phyloP scores from a whole-genome alignment of 768 basidiomycete genomes.

The Paxillus rubicundulus region DNA sequence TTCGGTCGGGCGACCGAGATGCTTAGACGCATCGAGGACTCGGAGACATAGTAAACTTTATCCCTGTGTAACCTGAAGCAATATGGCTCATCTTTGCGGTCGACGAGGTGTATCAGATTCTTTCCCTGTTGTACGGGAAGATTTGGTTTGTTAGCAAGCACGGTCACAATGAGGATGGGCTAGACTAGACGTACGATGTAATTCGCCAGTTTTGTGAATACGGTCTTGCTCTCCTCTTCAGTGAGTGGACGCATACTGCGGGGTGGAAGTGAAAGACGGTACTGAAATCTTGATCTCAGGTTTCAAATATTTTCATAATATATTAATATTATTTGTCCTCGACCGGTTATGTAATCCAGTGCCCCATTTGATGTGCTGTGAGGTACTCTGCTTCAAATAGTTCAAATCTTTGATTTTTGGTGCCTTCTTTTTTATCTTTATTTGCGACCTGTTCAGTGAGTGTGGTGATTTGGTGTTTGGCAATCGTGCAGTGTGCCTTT shows the following conservation, averaged over 20 bases:
- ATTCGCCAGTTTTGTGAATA: constrained; percentile 96
- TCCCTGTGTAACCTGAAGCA: constrained; percentile 96
- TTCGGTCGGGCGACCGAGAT: constrained; percentile 92
- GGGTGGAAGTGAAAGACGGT: constrained; percentile 11
- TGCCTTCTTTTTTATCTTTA: too few relatives aligned
- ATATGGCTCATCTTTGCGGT: constrained; percentile 90
- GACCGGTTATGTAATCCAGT: too few relatives aligned
- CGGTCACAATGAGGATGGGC: not conserved
- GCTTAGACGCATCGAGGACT: constrained; percentile 88
- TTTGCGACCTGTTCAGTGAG: too few relatives aligned
- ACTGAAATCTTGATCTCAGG: not conserved
- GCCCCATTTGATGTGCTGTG: too few relatives aligned
- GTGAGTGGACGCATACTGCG: constrained; percentile 86
- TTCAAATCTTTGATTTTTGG: too few relatives aligned
- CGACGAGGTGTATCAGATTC: constrained; percentile 93
- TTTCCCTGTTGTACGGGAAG: constrained; percentile 62
- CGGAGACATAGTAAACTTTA: constrained; percentile 95
- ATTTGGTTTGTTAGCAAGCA: not conserved
- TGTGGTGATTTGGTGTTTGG: too few relatives aligned
- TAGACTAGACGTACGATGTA: constrained; percentile 70
- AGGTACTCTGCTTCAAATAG: too few relatives aligned
- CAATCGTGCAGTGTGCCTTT: too few relatives aligned
- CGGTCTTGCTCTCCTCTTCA: constrained; percentile 93
- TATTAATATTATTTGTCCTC: too few relatives aligned
- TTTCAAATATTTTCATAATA: too few relatives aligned